Evolutionary conservation across 164 flowering plant genomes (phyloP).

Genomic region (Aristolochia contorta): DNA sequence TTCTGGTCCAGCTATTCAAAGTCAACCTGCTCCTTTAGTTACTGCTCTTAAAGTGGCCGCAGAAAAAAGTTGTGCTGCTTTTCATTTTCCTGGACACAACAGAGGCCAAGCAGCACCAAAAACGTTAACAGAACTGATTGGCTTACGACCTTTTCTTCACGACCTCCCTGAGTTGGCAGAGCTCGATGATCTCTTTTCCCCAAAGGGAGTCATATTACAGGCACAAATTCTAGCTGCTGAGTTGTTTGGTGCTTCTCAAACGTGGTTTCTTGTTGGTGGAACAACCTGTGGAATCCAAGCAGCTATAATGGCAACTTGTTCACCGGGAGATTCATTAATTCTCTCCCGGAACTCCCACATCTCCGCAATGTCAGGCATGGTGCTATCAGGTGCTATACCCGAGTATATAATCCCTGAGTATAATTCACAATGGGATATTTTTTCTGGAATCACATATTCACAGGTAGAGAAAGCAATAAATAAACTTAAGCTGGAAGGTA

Average conservation of each 20-base stretch:
- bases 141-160: constrained; percentile 28
- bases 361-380: constrained; percentile 45
- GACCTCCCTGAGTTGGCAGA: constrained; percentile 49
- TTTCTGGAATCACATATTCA: constrained; percentile 28
- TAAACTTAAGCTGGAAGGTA: constrained; percentile 31
- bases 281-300: constrained; percentile 55
- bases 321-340: constrained; percentile 39
- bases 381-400: constrained; percentile 39
- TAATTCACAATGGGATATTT: constrained; percentile 35
- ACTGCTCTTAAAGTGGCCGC: constrained; percentile 56
- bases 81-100: constrained; percentile 87
- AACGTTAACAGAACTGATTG: constrained; percentile 31
- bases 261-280: constrained; percentile 60
- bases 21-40: constrained; percentile 42
- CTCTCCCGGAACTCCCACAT: constrained; percentile 43
- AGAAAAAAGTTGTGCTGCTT: constrained; percentile 43
- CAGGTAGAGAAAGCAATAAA: constrained; percentile 35
- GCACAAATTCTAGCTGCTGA: constrained; percentile 40
- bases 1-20: not conserved
- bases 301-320: constrained; percentile 50
- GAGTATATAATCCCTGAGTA: constrained; percentile 40
- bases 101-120: constrained; percentile 65
- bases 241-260: constrained; percentile 42
- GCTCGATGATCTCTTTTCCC: constrained; percentile 43
- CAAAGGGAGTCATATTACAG: constrained; percentile 35